Evolutionary conservation across 73 alveolate species (phyloP).

Genomic region (Paramecium tetraurelia): DNA sequence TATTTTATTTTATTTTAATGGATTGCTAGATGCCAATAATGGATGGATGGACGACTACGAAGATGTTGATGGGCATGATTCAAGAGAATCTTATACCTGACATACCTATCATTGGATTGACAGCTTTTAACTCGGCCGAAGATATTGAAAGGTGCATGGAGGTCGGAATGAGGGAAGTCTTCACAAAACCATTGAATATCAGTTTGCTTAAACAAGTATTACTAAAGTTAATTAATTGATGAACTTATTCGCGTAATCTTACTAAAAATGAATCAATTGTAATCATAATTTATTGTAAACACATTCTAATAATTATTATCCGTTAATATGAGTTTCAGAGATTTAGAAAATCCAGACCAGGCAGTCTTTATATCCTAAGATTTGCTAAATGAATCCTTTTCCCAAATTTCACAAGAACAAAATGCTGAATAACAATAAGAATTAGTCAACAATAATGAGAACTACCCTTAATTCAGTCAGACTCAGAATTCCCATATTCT

Average conservation of each 20-base stretch:
- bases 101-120: conserved; percentile 40
- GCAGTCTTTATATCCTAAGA: conserved; percentile 26
- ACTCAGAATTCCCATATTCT: background rate
- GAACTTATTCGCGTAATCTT: background rate
- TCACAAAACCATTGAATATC: conserved; percentile 6
- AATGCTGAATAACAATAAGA: background rate
- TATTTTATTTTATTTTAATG: conserved; percentile 10
- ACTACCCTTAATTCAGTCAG: background rate
- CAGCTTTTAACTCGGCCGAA: conserved; percentile 7
- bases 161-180: conserved; percentile 36
- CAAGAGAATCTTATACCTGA: background rate
- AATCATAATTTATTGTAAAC: background rate
- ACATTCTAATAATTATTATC: background rate
- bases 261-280: background rate
- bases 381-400: background rate
- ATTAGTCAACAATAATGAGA: background rate
- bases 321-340: conserved; percentile 26
- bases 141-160: conserved; percentile 12
- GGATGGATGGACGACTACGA: conserved; percentile 57
- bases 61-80: background rate
- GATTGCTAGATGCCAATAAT: conserved; percentile 58
- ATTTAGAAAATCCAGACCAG: background rate
- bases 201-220: background rate
- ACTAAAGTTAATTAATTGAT: background rate
- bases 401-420: background rate